Conservation (phyloP, 2,329 filamentous ascomycete species). For the Ascochyta rabiei region DNA sequence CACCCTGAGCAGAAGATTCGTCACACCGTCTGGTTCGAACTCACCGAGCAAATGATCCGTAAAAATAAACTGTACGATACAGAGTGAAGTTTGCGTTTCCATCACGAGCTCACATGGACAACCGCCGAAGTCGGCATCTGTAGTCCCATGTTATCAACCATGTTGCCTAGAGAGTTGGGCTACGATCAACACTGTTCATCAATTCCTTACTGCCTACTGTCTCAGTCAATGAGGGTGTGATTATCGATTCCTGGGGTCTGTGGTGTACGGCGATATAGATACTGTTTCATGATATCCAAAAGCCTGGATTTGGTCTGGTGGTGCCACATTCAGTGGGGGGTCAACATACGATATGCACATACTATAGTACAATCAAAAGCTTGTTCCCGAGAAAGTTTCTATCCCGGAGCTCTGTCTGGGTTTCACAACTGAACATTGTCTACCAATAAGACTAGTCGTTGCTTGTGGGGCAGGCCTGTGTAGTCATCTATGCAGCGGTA, state of each 20-base stretch:
- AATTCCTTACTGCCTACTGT: neutral
- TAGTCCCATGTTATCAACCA: neutral
- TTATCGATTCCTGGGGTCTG: neutral
- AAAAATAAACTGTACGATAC: constrained; percentile 46
- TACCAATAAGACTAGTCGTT: neutral
- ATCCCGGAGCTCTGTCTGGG: neutral
- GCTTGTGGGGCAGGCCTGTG: neutral
- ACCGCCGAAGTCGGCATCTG: neutral
- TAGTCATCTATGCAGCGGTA: constrained; percentile 9
- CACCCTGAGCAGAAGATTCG: constrained; percentile 43
- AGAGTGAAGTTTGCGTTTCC: neutral
- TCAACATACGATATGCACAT: neutral
- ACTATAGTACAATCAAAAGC: neutral
- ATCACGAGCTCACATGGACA: neutral
- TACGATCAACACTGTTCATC: neutral
- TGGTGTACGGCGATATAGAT: neutral
- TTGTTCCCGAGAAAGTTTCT: neutral
- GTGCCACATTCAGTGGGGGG: neutral
- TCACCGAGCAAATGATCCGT: constrained; percentile 46
- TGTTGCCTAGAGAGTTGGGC: neutral
- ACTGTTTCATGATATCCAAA: neutral
- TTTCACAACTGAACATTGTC: neutral
- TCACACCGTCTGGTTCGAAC: constrained; percentile 34
- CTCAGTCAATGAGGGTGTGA: neutral
- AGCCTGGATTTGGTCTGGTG: neutral